Evolutionary conservation across 805 yeast genomes (phyloP).

Genomic region (Candida namnaoensis): DNA sequence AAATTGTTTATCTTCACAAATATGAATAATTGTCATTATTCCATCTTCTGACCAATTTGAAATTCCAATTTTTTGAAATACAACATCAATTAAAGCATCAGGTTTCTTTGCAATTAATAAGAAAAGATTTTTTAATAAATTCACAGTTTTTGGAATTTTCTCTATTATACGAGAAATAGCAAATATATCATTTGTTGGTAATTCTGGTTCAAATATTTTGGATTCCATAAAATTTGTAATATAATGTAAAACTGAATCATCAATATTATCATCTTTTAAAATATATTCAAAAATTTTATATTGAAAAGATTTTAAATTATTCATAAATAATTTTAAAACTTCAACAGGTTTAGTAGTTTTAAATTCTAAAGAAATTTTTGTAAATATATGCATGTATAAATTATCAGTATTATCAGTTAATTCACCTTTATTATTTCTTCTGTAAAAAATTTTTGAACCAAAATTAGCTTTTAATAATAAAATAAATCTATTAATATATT

Average conservation of each 20-base stretch:
- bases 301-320: slow-evolving; percentile 8
- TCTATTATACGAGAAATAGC: slow-evolving; percentile 6
- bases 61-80: neutral
- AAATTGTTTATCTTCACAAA: neutral
- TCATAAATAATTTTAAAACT: slow-evolving; percentile 9
- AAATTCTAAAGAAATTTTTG: slow-evolving; percentile 4
- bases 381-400: slow-evolving; percentile 5
- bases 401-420: neutral
- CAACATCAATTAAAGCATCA: neutral
- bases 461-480: slow-evolving; percentile 10
- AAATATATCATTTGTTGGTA: slow-evolving; percentile 1
- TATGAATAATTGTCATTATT: neutral
- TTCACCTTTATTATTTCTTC: neutral
- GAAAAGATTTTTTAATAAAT: slow-evolving; percentile 6
- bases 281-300: slow-evolving; percentile 8
- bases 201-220: slow-evolving; percentile 7
- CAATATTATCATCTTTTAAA: neutral
- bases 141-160: slow-evolving; percentile 4
- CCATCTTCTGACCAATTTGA: neutral
- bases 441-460: slow-evolving; percentile 4
- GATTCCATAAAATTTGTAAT: slow-evolving; percentile 16
- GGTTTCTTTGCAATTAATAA: slow-evolving; percentile 3
- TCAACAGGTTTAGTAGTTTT: slow-evolving; percentile 5
- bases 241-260: slow-evolving; percentile 3
- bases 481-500: slow-evolving; percentile 8